Conservation (phyloP, 371 early-diverging fungal genomes). For the Thermomucor indicae-seudaticae region DNA sequence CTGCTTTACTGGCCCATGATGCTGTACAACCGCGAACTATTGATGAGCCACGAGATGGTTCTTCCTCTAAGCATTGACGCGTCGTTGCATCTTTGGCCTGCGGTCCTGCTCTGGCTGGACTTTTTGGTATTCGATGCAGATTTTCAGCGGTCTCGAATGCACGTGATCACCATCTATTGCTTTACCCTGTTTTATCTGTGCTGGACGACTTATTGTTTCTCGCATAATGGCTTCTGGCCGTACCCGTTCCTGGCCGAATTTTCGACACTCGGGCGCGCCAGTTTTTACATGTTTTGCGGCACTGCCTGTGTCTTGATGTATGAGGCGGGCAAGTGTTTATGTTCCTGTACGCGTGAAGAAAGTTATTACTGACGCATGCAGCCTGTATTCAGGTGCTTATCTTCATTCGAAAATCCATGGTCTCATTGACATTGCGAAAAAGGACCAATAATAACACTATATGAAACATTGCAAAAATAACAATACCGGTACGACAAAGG, state of each 20-base stretch:
- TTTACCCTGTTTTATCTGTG: constrained; percentile 15
- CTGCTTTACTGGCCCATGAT: constrained; percentile 25
- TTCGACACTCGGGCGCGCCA: constrained; percentile 6
- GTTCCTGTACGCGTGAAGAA: neutral
- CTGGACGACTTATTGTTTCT: constrained; percentile 18
- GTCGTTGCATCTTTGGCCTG: constrained; percentile 25
- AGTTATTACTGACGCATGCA: neutral
- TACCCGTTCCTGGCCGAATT: constrained; percentile 23
- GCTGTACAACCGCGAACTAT: constrained; percentile 9
- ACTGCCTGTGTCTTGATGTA: constrained; percentile 16
- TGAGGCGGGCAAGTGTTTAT: constrained; percentile 14
- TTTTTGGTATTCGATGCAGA: constrained; percentile 19
- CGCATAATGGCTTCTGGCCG: constrained; percentile 18
- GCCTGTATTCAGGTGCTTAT: neutral
- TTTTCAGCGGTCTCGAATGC: constrained; percentile 12
- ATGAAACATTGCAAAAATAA: neutral
- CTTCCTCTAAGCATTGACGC: constrained; percentile 16
- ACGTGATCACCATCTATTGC: constrained; percentile 14
- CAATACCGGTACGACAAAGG: too few species aligned
- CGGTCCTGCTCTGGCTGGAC: constrained; percentile 18
- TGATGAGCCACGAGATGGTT: constrained; percentile 10
- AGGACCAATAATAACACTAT: neutral
- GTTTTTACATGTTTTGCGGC: constrained; percentile 17
- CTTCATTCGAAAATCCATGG: neutral
- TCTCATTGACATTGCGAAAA: neutral